Conservation (phyloP, 2,329 filamentous ascomycete species). For the Colletotrichum filicis region DNA sequence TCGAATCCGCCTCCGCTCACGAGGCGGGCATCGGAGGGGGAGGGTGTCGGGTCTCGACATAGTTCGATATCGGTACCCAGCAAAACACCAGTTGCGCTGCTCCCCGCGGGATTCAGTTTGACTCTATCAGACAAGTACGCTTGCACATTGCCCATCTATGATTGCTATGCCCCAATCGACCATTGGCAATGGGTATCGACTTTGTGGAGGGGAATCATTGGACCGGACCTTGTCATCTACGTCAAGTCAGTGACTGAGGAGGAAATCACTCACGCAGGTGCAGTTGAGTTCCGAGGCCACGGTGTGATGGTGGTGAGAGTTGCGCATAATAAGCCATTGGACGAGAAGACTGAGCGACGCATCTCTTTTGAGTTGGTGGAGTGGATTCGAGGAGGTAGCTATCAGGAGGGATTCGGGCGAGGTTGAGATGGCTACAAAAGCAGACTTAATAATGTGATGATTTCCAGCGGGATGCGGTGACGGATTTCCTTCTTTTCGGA, state of each 20-base stretch:
- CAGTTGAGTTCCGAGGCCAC: slow-evolving; percentile 68
- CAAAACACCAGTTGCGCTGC: slow-evolving; percentile 76
- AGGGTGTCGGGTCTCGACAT: slow-evolving; percentile 9
- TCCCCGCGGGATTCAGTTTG: slow-evolving; percentile 83
- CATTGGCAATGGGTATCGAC: slow-evolving; percentile 99
- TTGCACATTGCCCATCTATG: slow-evolving; percentile 76
- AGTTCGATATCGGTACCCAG: slow-evolving; percentile 14
- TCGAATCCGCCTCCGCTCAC: slow-evolving; percentile 9
- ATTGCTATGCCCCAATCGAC: slow-evolving; percentile 83
- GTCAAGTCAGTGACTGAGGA: slow-evolving; percentile 56
- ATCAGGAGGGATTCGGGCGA: slow-evolving; percentile 43
- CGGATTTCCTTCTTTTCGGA: neutral
- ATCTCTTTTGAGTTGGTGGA: slow-evolving; percentile 90
- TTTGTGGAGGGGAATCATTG: slow-evolving; percentile 87
- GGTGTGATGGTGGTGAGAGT: slow-evolving; percentile 67
- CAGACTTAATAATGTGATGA: slow-evolving; percentile 6
- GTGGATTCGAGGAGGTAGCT: slow-evolving; percentile 70
- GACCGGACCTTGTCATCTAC: slow-evolving; percentile 83
- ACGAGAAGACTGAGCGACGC: slow-evolving; percentile 77
- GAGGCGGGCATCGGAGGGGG: slow-evolving; percentile 31
- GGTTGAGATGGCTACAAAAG: slow-evolving; percentile 4
- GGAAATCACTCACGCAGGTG: slow-evolving; percentile 50
- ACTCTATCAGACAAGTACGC: slow-evolving; percentile 82
- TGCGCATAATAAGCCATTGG: slow-evolving; percentile 56
- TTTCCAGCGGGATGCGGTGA: neutral